Base-by-base conservation (phyloP, 371 early-diverging fungal genomes). In the Lichtheimia hyalospora region DNA sequence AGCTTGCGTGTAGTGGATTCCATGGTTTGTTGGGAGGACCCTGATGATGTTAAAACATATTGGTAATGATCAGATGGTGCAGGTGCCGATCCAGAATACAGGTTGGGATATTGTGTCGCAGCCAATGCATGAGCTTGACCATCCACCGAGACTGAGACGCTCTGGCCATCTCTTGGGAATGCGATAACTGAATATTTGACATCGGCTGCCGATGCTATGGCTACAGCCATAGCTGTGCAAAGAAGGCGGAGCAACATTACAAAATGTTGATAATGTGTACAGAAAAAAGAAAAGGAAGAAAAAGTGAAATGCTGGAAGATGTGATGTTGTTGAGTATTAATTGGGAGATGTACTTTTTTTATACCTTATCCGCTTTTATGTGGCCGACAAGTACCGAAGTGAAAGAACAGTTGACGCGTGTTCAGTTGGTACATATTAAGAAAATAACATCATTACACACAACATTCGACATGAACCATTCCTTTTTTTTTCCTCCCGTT, bases 181-280 rank as follows among this genome's bases (percentile, higher is more conserved):
- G 69, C 76, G 27, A 75, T 63, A 7, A 75, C 76, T 12, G 69
- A 50, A 41, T 75, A 75, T 27, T 73, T 64, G 46, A 71, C 58
- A 55, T 74, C 71, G 8, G 63, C 70, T 25, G 70, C 70, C 8
- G 57, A 24, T 27, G 56, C 57, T 8, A 50, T 7, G 5, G 21
- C 18, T 7, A 12, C 15, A 46, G 46, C 46, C 20, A 51, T 15
- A 6, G 52, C 27, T 20, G 27, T 34, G 10, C 34, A 34, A 51
- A 15, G 21, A 6, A 21, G 13, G 52, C 27, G 21, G 25, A 25
- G n/a, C 52, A 51, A 21, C 52, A 34, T 34, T 34, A 34, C 34
- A 10, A 8, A 34, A 34, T 34, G 34, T 10, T 2, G 16, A n/a
- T n/a, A 16, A 46, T 5, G 16, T 18, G 15, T 51, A 3, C 5